Base-by-base conservation (phyloP, 768 basidiomycete genomes). In the Phaeotremella fagi region DNA sequence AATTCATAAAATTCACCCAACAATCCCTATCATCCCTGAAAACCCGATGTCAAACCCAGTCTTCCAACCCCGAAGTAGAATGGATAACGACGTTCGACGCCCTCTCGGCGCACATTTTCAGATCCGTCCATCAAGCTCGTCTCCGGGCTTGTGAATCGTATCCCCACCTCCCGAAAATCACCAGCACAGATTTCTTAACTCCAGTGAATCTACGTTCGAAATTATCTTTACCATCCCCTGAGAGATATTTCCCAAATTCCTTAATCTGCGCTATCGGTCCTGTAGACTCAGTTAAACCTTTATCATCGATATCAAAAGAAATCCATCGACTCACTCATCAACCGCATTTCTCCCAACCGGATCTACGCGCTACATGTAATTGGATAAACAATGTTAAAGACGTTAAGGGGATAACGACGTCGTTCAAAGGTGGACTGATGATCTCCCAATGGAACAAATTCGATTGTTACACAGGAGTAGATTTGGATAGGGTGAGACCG, bases 381-480 rank as follows among this genome's bases (percentile, higher is more conserved):
- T 64, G 63, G 63, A 51, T 59, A 15, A 53, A 41, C 1, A 28
- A 52, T 15, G 60, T 59, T 48, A 52, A 52, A 4, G 52, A 64
- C 46, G 51, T 48, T 26, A 31, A 26, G 26, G 31, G 43, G 23
- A 50, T 61, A 25, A 22, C 28, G 29, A 15, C 18, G 3, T 31
- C 31, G 24, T 59, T 64, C 28, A 37, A 26, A 3, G 62, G 62
- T 4, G 29, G 45, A 14, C 46, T 60, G 33, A 53, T 50, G 55
- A 38, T 60, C 27, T 57, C 50, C 29, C 54, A 56, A 24, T 63
- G 62, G 62, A 63, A 57, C 51, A 53, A 53, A 43, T 24, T 60
- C 4, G 54, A 60, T 18, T 52, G 59, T 36, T 63, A 59, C 23
- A 43, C 25, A 1, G 57, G 52, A 4, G 22, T 31, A 22, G 28